Evolutionary conservation across 352 stramenopile species (phyloP), one percentile per base, ranked within the genome.

Genomic region (Phytophthora podocarpi): DNA sequence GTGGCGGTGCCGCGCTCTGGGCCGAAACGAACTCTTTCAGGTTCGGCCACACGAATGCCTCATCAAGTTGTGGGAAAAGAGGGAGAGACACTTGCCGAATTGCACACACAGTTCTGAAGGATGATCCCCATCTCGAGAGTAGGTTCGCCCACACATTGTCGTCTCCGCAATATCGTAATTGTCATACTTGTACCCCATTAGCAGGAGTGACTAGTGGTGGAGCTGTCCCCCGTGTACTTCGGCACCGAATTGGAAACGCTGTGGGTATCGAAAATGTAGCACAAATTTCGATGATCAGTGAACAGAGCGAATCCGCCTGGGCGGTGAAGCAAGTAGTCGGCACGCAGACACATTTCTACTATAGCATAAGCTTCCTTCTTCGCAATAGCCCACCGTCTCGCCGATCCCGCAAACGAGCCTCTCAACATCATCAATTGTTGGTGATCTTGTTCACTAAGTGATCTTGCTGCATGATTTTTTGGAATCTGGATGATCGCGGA

Each of bases 361-460:
- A 55, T 63, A 4, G 54, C 42, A 27, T 63, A 49, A 1, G 32
- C 42, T 20, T 54, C 34, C 10, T 62, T 62, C 15, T 54, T 42
- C 5, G 54, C 34, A 16, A 54, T 62, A 9, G 41, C 32, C 24
- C 54, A 63, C 5, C 54, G 34, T 8, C 26, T 36, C 18, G 54
- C 32, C 28, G 31, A 24, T 8, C 42, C 53, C 10, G 53, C 48
- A 20, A 54, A 49, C 8, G 30, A 39, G 3, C 52, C 40, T 30
- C 40, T 52, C 15, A 61, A 26, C 52, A 52, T 61, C n/a, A 53
- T 23, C 32, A 61, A 35, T 12, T 31, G 31, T 27, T 53, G 15
- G 13, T 61, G 52, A 18, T 61, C 30, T 32, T 53, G 52, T 21
- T 45, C 52, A 12, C 40, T 15, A 26, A 52, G 9, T 24, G 21